A percentile compares a stretch with the other conserved stretches of the same genome.
Evolutionary conservation across 2,329 filamentous ascomycete genomes (phyloP).

Genomic region (Ophiostoma tasmaniense): DNA sequence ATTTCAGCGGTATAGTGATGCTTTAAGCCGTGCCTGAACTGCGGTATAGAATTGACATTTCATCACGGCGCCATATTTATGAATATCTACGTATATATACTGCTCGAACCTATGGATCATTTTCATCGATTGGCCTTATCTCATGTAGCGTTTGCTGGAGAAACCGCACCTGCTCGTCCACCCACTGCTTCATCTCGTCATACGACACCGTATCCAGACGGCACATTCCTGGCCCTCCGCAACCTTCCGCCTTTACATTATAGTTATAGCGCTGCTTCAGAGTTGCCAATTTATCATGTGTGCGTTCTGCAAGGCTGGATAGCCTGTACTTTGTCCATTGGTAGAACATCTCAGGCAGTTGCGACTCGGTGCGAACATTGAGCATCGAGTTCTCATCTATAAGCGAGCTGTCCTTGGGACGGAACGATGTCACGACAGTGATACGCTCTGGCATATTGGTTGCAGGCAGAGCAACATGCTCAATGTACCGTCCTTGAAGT

Average conservation of each 20-base stretch:
- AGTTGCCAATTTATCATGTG: not conserved
- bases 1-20: too few relatives aligned
- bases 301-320: not conserved
- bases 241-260: not conserved
- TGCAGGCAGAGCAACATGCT: not conserved
- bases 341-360: constrained; percentile 1
- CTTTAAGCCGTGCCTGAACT: too few relatives aligned
- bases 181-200: constrained; percentile 1
- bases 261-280: not conserved
- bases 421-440: not conserved
- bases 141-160: constrained; percentile 1
- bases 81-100: too few relatives aligned
- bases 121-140: not conserved
- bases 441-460: not conserved
- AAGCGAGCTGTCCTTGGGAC: not conserved
- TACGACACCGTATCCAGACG: not conserved
- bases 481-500: not conserved
- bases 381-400: not conserved
- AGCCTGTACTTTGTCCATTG: constrained; percentile 5
- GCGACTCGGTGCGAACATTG: constrained; percentile 4
- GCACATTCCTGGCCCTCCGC: not conserved
- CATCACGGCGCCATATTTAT: too few relatives aligned
- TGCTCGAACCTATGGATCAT: not conserved
- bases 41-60: too few relatives aligned
- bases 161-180: not conserved